Percentiles rank a stretch among this genome's conserved stretches.
phyloP scores from a whole-genome alignment of 106 monocot genomes.

The Chionographis japonica region DNA sequence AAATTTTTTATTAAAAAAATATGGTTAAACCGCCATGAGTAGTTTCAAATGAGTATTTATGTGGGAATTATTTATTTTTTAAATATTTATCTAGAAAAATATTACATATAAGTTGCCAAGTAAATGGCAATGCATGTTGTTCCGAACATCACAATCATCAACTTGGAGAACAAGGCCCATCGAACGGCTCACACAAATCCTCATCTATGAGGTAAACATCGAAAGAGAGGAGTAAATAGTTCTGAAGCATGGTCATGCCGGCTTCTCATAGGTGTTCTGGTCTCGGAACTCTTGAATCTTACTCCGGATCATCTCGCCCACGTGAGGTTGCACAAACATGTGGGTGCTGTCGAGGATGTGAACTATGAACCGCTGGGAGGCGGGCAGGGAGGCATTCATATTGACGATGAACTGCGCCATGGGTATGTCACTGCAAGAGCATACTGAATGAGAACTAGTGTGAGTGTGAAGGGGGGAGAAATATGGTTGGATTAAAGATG shows the following conservation, averaged over 20 bases:
- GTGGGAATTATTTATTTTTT: too few species aligned
- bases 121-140: too few species aligned
- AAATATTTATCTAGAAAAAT: too few species aligned
- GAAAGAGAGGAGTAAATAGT: neutral
- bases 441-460: neutral
- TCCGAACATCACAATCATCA: too few species aligned
- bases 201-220: too few species aligned
- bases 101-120: too few species aligned
- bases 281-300: slow-evolving; percentile 83
- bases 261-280: slow-evolving; percentile 93
- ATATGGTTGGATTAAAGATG: neutral
- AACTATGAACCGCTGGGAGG: slow-evolving; percentile 75
- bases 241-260: slow-evolving; percentile 28
- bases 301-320: slow-evolving; percentile 71
- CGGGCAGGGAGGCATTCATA: slow-evolving; percentile 68
- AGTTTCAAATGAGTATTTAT: too few species aligned
- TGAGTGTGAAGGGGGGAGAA: neutral
- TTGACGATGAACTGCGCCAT: slow-evolving; percentile 96
- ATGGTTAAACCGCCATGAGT: too few species aligned
- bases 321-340: slow-evolving; percentile 87
- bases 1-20: too few species aligned
- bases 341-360: slow-evolving; percentile 77
- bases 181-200: too few species aligned
- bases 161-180: too few species aligned
- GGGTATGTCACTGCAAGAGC: slow-evolving; percentile 69